Conservation (phyloP, 2,329 filamentous ascomycete species). For the Xylaria sp. region DNA sequence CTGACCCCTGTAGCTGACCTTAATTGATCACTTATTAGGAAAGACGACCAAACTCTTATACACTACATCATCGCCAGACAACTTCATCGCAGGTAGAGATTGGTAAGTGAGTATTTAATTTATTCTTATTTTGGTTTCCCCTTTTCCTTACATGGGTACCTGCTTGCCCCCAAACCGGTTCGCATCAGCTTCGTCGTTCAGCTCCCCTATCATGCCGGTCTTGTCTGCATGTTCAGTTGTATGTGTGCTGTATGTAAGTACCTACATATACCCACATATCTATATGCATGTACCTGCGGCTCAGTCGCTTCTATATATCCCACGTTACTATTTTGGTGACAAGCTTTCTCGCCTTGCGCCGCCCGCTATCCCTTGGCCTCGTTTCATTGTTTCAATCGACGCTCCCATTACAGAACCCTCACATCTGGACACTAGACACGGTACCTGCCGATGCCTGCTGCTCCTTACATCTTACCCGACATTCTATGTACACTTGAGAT, state of each 20-base stretch:
- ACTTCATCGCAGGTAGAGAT: background rate
- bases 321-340: slow-evolving; percentile 39
- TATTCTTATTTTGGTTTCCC: background rate
- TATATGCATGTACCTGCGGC: slow-evolving; percentile 36
- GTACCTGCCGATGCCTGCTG: slow-evolving; percentile 15
- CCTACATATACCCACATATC: slow-evolving; percentile 18
- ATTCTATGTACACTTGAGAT: slow-evolving; percentile 16
- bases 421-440: background rate
- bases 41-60: slow-evolving; percentile 3
- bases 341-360: slow-evolving; percentile 33
- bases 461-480: slow-evolving; percentile 1
- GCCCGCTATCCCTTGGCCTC: slow-evolving; percentile 24
- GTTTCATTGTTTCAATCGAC: slow-evolving; percentile 33
- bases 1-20: slow-evolving; percentile 20
- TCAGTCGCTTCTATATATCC: slow-evolving; percentile 35
- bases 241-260: slow-evolving; percentile 9
- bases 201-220: background rate
- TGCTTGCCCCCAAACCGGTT: background rate
- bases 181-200: background rate
- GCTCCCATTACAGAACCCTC: background rate
- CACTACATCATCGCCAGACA: background rate
- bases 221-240: background rate
- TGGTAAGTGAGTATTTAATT: background rate
- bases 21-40: slow-evolving; percentile 23
- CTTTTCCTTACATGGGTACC: background rate